These are phyloP conservation scores for Penicillium subrubescens DNA, from an alignment of 495 filamentous ascomycete species.

Conservation along the genomic window DNA sequence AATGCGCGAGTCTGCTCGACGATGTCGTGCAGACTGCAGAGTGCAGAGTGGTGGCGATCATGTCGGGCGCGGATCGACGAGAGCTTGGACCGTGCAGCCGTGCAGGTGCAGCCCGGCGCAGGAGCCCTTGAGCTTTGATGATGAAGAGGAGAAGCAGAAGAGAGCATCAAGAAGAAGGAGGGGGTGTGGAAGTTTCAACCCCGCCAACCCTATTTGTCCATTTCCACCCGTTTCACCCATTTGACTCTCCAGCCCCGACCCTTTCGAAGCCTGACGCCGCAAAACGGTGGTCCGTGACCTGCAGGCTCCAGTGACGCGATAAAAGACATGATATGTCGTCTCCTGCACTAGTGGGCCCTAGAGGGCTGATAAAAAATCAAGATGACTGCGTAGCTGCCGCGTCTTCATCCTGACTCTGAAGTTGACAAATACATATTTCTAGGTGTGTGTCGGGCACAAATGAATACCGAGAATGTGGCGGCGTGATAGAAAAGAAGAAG, in stretches of 20 bases:
- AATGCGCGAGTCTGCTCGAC: slow-evolving; percentile 16
- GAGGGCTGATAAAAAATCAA: neutral
- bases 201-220: neutral
- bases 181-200: neutral
- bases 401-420: neutral
- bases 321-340: slow-evolving; percentile 8
- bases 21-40: slow-evolving; percentile 38
- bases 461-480: slow-evolving; percentile 30
- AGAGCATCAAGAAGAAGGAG: neutral
- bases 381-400: neutral
- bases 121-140: neutral
- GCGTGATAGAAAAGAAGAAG: slow-evolving; percentile 7
- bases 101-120: neutral
- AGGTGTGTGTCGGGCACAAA: neutral
- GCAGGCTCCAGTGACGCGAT: slow-evolving; percentile 21
- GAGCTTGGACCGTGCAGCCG: slow-evolving; percentile 31
- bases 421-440: neutral
- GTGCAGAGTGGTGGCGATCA: slow-evolving; percentile 32
- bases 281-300: slow-evolving; percentile 17
- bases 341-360: neutral
- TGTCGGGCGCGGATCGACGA: slow-evolving; percentile 24
- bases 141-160: neutral
- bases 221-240: neutral
- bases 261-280: neutral
- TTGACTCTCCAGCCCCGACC: neutral